A percentile compares a stretch with the other conserved stretches of the same genome.
Conservation (phyloP, 208 protist genomes). For the Acanthamoeba sp. region DNA sequence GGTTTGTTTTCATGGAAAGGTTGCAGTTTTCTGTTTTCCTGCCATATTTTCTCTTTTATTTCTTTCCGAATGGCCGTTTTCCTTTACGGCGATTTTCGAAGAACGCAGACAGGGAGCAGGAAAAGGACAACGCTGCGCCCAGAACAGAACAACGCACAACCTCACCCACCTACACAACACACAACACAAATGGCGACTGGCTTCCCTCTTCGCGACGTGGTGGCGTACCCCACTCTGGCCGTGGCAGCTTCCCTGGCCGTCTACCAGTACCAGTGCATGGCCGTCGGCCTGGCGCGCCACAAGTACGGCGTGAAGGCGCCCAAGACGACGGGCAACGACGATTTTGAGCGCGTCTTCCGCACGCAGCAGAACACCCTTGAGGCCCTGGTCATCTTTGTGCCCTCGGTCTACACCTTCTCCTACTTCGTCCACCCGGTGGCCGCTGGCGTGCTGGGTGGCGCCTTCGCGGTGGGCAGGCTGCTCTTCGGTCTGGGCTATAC, state of each 20-base stretch:
- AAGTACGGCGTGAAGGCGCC: constrained; percentile 32
- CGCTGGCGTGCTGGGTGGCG: constrained; percentile 26
- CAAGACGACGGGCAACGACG: constrained; percentile 50
- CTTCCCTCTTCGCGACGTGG: not conserved
- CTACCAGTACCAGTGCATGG: constrained; percentile 42
- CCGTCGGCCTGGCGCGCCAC: not conserved
- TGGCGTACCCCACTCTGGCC: constrained; percentile 60
- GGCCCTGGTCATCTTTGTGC: constrained; percentile 51
- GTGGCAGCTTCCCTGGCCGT: not conserved
- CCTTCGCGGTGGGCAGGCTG: constrained; percentile 33
- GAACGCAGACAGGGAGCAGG: not conserved
- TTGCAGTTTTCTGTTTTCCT: not conserved
- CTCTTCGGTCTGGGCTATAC: constrained; percentile 27
- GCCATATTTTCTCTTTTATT: not conserved
- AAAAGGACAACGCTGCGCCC: too few relatives aligned
- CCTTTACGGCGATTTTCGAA: not conserved
- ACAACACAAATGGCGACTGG: not conserved
- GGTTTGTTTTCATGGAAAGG: not conserved
- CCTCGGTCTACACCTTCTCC: constrained; percentile 65
- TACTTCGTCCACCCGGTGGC: constrained; percentile 7
- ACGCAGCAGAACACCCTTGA: constrained; percentile 68
- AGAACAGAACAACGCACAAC: not conserved
- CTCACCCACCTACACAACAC: not conserved
- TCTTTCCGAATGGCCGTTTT: too few relatives aligned
- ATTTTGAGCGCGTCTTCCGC: constrained; percentile 62